phyloP scores from a whole-genome alignment of 805 yeast genomes.

The Allodekkera sacchari region DNA sequence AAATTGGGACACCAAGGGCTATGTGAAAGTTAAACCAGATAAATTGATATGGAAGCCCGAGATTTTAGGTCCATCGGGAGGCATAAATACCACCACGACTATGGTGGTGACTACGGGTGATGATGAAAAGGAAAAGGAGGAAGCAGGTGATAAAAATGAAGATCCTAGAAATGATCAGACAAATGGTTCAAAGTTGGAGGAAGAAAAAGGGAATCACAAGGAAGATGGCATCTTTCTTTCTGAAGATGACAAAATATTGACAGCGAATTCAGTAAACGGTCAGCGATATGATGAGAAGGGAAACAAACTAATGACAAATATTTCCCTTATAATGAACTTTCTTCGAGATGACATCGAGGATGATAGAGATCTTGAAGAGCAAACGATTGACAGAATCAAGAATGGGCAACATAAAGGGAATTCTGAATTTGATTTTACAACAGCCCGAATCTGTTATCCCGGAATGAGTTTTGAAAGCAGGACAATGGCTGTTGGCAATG shows the following conservation, averaged over 20 bases:
- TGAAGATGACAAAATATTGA: neutral
- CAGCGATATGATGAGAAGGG: constrained; percentile 18
- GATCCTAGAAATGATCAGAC: constrained; percentile 1
- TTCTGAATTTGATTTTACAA: constrained; percentile 7
- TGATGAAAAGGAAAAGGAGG: constrained; percentile 2
- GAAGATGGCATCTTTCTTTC: no score
- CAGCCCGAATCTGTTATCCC: constrained; percentile 17
- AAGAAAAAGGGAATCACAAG: no score
- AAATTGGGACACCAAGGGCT: constrained; percentile 47
- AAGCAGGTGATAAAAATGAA: constrained; percentile 1
- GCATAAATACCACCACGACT: constrained; percentile 57
- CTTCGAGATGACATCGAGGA: constrained; percentile 63
- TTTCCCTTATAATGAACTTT: constrained; percentile 50
- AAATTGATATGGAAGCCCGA: constrained; percentile 73
- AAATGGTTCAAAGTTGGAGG: no score
- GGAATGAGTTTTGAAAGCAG: constrained; percentile 11
- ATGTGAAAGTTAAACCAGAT: constrained; percentile 41
- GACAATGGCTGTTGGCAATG: neutral
- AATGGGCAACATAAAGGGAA: constrained; percentile 9
- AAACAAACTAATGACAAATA: constrained; percentile 33
- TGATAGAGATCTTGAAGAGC: constrained; percentile 49
- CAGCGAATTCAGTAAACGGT: constrained; percentile 6
- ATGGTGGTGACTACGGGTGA: constrained; percentile 22
- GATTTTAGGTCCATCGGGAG: constrained; percentile 81
- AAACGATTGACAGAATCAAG: constrained; percentile 39